A percentile compares a stretch with the other conserved stretches of the same genome.
These are phyloP conservation scores for Lactarius evosmus DNA, from an alignment of 768 basidiomycete genomes.

Conservation along the genomic window DNA sequence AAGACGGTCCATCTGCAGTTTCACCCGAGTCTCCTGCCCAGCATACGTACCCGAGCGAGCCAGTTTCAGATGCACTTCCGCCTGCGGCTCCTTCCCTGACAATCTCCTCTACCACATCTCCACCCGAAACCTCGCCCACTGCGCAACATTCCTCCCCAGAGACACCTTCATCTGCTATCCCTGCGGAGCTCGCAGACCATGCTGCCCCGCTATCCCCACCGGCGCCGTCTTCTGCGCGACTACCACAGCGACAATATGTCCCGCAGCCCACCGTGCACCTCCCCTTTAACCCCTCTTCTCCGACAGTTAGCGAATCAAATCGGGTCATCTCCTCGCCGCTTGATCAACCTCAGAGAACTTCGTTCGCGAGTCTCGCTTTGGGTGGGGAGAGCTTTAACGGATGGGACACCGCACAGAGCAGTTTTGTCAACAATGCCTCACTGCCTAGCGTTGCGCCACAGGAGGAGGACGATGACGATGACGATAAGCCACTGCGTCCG, in stretches of 20 bases:
- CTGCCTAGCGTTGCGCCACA: conserved; percentile 10
- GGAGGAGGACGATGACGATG: conserved; percentile 32
- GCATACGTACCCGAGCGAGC: conserved; percentile 26
- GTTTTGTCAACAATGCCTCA: conserved; percentile 34
- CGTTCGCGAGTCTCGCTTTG: conserved; percentile 45
- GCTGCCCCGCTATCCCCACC: conserved; percentile 22
- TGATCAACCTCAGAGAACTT: conserved; percentile 31
- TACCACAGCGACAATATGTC: conserved; percentile 26
- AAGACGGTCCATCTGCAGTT: conserved; percentile 10
- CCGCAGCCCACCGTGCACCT: conserved; percentile 17
- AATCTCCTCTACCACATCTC: conserved; percentile 24
- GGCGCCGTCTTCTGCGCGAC: conserved; percentile 24
- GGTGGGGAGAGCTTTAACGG: conserved; percentile 46
- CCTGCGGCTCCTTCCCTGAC: conserved; percentile 31
- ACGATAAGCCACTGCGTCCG: conserved; percentile 34
- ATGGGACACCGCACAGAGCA: conserved; percentile 46
- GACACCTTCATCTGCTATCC: conserved; percentile 17
- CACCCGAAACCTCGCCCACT: background rate
- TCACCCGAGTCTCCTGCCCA: conserved; percentile 30
- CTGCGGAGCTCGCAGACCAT: conserved; percentile 11
- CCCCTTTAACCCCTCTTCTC: conserved; percentile 9
- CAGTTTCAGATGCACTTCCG: conserved; percentile 1
- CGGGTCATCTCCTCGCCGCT: conserved; percentile 33
- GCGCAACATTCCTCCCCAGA: conserved; percentile 9
- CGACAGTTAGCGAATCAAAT: conserved; percentile 13